Percentiles rank a stretch among this genome's conserved stretches.
These are phyloP conservation scores for Mucor sp. DNA, from an alignment of 371 early-diverging fungal genomes.

Conservation along the genomic window DNA sequence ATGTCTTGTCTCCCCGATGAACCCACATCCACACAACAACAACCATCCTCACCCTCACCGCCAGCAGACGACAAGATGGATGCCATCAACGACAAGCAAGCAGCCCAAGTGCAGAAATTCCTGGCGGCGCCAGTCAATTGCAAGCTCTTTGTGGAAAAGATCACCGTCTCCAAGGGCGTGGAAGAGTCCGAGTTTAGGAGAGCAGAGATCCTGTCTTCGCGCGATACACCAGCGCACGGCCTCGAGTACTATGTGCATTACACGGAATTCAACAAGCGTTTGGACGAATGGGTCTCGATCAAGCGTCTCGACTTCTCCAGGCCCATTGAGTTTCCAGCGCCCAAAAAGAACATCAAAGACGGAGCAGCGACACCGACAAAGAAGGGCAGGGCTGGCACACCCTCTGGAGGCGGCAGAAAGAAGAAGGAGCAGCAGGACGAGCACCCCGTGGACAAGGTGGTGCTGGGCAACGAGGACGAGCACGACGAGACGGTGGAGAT, in stretches of 20 bases:
- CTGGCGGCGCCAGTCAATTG: conserved; percentile 50
- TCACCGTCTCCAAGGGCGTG: conserved; percentile 21
- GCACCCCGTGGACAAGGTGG: conserved; percentile 9
- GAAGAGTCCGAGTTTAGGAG: conserved; percentile 70
- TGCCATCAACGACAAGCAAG: background rate
- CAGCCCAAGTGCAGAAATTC: conserved; percentile 28
- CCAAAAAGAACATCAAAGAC: conserved; percentile 32
- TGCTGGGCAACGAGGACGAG: conserved; percentile 21
- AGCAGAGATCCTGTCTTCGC: conserved; percentile 95
- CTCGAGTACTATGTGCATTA: conserved; percentile 98
- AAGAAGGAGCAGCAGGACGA: conserved; percentile 12
- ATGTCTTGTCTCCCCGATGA: background rate
- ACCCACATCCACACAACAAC: background rate
- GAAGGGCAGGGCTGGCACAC: conserved; percentile 35
- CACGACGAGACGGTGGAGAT: conserved; percentile 15
- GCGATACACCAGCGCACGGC: conserved; percentile 49
- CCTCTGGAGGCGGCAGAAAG: background rate
- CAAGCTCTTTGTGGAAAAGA: conserved; percentile 78
- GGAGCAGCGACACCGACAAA: conserved; percentile 45
- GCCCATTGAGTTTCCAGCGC: conserved; percentile 72
- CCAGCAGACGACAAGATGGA: background rate
- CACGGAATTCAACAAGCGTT: conserved; percentile 97
- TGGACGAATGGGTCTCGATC: conserved; percentile 97
- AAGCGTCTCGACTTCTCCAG: conserved; percentile 73
- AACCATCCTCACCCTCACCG: too few species aligned